phyloP scores from a whole-genome alignment of 306 rosid genomes.

The Cicer arietinum region DNA sequence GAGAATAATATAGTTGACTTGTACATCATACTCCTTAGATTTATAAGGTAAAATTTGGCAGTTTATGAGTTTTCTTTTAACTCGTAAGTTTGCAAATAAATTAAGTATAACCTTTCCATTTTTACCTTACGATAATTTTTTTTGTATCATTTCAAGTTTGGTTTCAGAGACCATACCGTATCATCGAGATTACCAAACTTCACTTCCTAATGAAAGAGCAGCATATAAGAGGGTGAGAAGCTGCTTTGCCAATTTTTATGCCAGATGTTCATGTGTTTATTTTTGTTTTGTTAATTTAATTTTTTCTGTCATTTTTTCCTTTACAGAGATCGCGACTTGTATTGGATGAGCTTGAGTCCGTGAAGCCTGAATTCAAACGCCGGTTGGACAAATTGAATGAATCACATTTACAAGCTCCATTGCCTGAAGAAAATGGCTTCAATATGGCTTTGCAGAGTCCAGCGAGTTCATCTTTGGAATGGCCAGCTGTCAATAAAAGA shows the following conservation, averaged over 20 bases:
- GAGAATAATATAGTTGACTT: slow-evolving; percentile 89
- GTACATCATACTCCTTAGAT: slow-evolving; percentile 90
- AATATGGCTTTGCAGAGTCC: slow-evolving; percentile 52
- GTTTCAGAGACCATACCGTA: slow-evolving; percentile 90
- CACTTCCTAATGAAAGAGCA: slow-evolving; percentile 62
- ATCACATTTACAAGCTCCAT: slow-evolving; percentile 49
- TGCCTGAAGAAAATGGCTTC: slow-evolving; percentile 47
- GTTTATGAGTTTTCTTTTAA: slow-evolving; percentile 32
- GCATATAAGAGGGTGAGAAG: slow-evolving; percentile 65
- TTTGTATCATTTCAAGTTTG: slow-evolving; percentile 60
- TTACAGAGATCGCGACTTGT: slow-evolving; percentile 62
- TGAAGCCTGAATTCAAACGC: slow-evolving; percentile 69
- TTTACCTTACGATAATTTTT: not conserved
- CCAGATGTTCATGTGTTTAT: not conserved
- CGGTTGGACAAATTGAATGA: slow-evolving; percentile 62
- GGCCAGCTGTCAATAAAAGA: slow-evolving; percentile 60
- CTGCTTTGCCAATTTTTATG: slow-evolving; percentile 29
- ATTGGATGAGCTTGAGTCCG: slow-evolving; percentile 81
- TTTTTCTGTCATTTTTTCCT: slow-evolving; percentile 36
- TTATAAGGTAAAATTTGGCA: slow-evolving; percentile 67
- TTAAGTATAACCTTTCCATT: slow-evolving; percentile 18
- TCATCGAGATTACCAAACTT: slow-evolving; percentile 79
- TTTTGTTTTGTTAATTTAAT: not conserved
- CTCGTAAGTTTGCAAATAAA: slow-evolving; percentile 4
- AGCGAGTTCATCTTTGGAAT: slow-evolving; percentile 53